These are phyloP conservation scores for Bullera alba DNA, from an alignment of 768 basidiomycete species.

Conservation along the genomic window DNA sequence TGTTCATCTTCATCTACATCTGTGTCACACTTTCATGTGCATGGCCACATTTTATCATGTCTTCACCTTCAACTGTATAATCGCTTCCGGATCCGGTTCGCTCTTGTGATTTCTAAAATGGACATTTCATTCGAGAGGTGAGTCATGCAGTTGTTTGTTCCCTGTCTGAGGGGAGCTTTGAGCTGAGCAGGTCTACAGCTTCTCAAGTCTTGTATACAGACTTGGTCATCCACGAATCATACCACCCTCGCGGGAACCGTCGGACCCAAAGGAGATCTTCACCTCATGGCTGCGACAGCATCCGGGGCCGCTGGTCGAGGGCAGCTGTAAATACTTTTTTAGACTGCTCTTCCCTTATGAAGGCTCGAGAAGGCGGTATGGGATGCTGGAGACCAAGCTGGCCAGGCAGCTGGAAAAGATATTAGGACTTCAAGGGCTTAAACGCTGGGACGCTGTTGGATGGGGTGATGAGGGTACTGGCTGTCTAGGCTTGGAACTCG, in stretches of 20 bases:
- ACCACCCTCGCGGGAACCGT: not conserved
- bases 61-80: too few relatives aligned
- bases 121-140: constrained; percentile 30
- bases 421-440: constrained; percentile 23
- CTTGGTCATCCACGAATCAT: constrained; percentile 22
- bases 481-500: constrained; percentile 65
- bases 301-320: constrained; percentile 50
- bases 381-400: constrained; percentile 63
- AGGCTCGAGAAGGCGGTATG: constrained; percentile 63
- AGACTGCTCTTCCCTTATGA: constrained; percentile 79
- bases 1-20: too few relatives aligned
- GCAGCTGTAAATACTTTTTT: constrained; percentile 59
- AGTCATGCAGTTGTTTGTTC: not conserved
- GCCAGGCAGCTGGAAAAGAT: constrained; percentile 50
- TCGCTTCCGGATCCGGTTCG: too few relatives aligned
- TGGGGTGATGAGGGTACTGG: constrained; percentile 52
- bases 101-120: too few relatives aligned
- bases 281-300: constrained; percentile 33
- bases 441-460: constrained; percentile 41
- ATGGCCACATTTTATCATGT: too few relatives aligned
- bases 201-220: constrained; percentile 23
- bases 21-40: too few relatives aligned
- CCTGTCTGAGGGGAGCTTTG: not conserved
- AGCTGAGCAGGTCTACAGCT: constrained; percentile 7
- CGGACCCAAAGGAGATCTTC: constrained; percentile 26